phyloP scores from a whole-genome alignment of 1,284 basidiomycete genomes.

The Clitocybe nebularis region DNA sequence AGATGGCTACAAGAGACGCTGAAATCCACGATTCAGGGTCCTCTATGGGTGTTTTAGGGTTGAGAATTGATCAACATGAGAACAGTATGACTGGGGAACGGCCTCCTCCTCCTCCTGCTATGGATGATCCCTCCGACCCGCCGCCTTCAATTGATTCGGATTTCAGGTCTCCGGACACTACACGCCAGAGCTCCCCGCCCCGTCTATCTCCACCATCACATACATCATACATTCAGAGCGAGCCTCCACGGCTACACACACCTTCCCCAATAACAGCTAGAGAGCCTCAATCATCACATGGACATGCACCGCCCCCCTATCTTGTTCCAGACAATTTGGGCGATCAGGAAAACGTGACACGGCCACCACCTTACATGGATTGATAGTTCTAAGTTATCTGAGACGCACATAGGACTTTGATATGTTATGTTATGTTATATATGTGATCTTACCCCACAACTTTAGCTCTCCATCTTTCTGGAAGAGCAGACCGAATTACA shows the following conservation, averaged over 20 bases:
- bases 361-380: constrained; percentile 58
- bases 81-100: constrained; percentile 35
- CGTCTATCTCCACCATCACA: constrained; percentile 26
- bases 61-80: constrained; percentile 53
- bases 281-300: constrained; percentile 33
- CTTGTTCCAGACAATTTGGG: constrained; percentile 44
- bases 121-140: constrained; percentile 81
- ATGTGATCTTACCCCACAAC: too few relatives aligned
- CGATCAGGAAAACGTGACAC: constrained; percentile 42
- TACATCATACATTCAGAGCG: constrained; percentile 25
- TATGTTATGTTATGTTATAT: too few relatives aligned
- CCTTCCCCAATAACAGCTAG: constrained; percentile 27
- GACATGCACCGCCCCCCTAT: constrained; percentile 60
- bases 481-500: constrained; percentile 9
- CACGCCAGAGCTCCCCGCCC: constrained; percentile 37
- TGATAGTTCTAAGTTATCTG: too few relatives aligned
- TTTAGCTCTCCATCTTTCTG: background rate
- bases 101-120: constrained; percentile 73
- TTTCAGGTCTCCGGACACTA: constrained; percentile 55
- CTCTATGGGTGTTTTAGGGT: constrained; percentile 53
- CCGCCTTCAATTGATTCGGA: constrained; percentile 80
- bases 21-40: constrained; percentile 50
- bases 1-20: constrained; percentile 63
- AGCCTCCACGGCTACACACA: constrained; percentile 21
- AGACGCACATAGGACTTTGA: too few relatives aligned